A percentile compares a stretch with the other conserved stretches of the same genome.
Evolutionary conservation across 164 flowering plant genomes (phyloP).

Genomic region (Buxus sempervirens): DNA sequence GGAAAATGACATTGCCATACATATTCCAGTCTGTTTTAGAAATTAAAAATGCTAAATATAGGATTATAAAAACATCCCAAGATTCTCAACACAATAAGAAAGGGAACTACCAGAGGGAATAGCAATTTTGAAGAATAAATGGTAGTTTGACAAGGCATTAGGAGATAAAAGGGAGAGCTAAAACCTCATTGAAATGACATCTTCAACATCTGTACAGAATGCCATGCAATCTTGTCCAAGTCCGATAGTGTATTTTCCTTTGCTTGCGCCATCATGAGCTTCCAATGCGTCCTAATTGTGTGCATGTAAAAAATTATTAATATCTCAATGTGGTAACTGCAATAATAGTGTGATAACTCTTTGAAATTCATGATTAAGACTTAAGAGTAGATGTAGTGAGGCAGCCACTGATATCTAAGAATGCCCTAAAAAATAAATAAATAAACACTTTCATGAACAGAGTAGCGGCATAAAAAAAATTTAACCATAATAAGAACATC

Average conservation of each 20-base stretch:
- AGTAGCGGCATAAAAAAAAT: too few relatives aligned
- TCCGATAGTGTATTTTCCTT: constrained; percentile 97
- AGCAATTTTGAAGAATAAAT: background rate
- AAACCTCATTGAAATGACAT: constrained; percentile 98
- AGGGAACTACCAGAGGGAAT: too few relatives aligned
- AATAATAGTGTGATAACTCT: too few relatives aligned
- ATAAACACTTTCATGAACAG: too few relatives aligned
- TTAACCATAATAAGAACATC: too few relatives aligned
- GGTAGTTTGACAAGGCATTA: background rate
- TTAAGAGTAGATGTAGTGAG: too few relatives aligned
- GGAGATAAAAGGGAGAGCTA: background rate
- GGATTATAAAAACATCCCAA: background rate
- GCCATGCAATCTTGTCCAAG: constrained; percentile 99
- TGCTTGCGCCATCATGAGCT: constrained; percentile 95
- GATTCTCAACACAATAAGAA: too few relatives aligned
- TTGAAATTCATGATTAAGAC: too few relatives aligned
- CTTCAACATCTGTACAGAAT: constrained; percentile 90
- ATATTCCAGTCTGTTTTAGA: background rate
- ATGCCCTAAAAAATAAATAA: too few relatives aligned
- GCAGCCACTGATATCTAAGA: too few relatives aligned
- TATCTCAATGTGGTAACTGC: too few relatives aligned
- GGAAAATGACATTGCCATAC: too few relatives aligned
- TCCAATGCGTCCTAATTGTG: constrained; percentile 75
- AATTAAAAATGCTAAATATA: background rate
- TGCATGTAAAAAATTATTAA: constrained; percentile 3